Evolutionary conservation across 805 yeast genomes (phyloP), one percentile per base, ranked within the genome.

Genomic region (Nakazawaea wyomingensis): DNA sequence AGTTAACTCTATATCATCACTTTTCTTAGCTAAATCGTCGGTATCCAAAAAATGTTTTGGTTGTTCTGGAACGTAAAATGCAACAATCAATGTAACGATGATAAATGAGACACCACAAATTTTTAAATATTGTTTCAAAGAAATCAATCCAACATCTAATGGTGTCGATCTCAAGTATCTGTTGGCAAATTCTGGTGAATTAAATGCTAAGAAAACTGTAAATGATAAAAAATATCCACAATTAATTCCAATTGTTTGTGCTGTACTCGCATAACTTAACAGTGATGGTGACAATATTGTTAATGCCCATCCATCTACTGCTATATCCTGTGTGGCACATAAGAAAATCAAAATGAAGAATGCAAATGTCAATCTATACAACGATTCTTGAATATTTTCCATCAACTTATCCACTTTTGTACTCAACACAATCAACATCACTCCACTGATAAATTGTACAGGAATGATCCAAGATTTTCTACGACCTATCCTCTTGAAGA

Each of bases 301-400:
- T 55, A 93, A 66, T 0, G 98, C 97, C 99, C 99, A 93, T 9
- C 99, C 98, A 65, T 93, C 99, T 18, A 93, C 99, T 0, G 99
- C 98, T 44, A 93, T 93, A 59, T 93, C 99, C 62, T 93, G 99
- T 0, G 99, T 91, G 1, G 98, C 97, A 65, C 97, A 90, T 47
- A 90, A 70, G 45, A 91, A 76, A 26, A 93, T 93, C 46, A 93
- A 66, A 18, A 78, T 50, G 54, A 90, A 85, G 62, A 93, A 93
- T 44, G 78, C 71, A 39, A 68, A 52, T 0, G 98, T 87, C 48
- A 93, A 75, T 3, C 63, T 57, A 11, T 65, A 54, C 46, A 88
- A 64, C 50, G 80, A 68, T 22, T 60, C 52, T 26, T 66, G 60
- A 0, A 89, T 80, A 18, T 71, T 64, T 44, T 56, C 72, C 56